These are phyloP conservation scores for Rhizopogon rudus DNA, from an alignment of 768 basidiomycete species.

Conservation along the genomic window DNA sequence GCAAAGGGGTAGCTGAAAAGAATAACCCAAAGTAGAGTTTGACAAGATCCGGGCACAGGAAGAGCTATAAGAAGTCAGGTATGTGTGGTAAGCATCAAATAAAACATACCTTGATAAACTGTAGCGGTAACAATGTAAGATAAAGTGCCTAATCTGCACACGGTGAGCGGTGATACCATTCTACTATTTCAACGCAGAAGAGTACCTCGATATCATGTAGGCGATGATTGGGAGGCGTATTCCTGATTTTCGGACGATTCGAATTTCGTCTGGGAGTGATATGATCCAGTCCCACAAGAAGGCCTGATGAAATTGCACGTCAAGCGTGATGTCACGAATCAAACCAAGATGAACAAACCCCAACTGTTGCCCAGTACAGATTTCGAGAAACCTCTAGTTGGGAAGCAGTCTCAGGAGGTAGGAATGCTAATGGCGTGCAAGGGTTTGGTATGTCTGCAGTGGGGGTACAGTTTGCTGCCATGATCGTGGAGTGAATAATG, in stretches of 20 bases:
- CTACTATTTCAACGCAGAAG: not conserved
- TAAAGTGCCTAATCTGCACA: constrained; percentile 2
- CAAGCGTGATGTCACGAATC: not conserved
- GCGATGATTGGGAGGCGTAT: constrained; percentile 15
- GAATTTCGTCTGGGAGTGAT: constrained; percentile 22
- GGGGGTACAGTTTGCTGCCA: not conserved
- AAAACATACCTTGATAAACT: constrained; percentile 18
- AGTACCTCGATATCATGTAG: constrained; percentile 30
- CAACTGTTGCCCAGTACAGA: constrained; percentile 20
- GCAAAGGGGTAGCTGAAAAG: constrained; percentile 19
- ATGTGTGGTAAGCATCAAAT: not conserved
- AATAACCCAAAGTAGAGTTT: constrained; percentile 15
- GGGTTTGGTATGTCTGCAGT: constrained; percentile 23
- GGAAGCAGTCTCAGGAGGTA: constrained; percentile 21
- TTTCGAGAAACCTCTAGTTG: constrained; percentile 24
- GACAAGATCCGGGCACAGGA: constrained; percentile 14
- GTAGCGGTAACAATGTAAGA: constrained; percentile 16
- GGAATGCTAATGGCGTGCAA: constrained; percentile 26
- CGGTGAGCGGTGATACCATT: not conserved
- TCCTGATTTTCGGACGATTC: constrained; percentile 14
- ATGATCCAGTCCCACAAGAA: constrained; percentile 29
- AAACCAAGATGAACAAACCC: constrained; percentile 12
- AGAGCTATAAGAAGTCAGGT: constrained; percentile 1
- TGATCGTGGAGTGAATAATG: not conserved
- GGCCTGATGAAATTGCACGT: constrained; percentile 11